phyloP scores from a whole-genome alignment of 2,329 filamentous ascomycete species.

The Sporothrix mexicana region DNA sequence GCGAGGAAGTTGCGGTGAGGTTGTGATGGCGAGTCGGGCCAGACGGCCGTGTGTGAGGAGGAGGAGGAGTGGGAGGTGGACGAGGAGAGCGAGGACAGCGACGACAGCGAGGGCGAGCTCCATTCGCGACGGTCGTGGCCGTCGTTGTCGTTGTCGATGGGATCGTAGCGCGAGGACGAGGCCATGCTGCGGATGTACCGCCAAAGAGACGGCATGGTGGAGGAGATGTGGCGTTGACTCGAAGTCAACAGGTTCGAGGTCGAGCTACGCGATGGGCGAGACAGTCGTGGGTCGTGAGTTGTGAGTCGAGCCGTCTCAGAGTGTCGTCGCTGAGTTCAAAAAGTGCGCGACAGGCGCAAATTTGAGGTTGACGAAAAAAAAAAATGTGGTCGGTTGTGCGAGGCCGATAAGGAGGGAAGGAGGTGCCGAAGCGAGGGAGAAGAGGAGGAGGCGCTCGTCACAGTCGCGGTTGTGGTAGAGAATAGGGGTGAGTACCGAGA shows the following conservation, averaged over 20 bases:
- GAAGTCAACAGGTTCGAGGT: not conserved
- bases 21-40: conserved; percentile 27
- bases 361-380: not conserved
- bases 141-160: not conserved
- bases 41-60: conserved; percentile 12
- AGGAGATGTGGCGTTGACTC: not conserved
- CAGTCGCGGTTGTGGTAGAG: no score
- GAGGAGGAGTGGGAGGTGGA: conserved; percentile 18
- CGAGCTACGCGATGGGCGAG: not conserved
- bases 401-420: conserved; percentile 7
- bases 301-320: not conserved
- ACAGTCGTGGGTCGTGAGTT: not conserved
- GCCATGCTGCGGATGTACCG: conserved; percentile 17
- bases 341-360: not conserved
- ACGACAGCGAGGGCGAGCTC: conserved; percentile 18
- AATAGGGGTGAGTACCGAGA: not conserved
- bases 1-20: conserved; percentile 16
- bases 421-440: conserved; percentile 6
- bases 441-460: no score
- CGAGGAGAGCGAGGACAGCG: conserved; percentile 4
- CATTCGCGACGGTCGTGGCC: conserved; percentile 12
- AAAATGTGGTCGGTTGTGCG: not conserved
- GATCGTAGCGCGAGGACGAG: conserved; percentile 8
- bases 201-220: conserved; percentile 18
- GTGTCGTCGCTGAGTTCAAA: not conserved